phyloP scores from a whole-genome alignment of 345 rosid genomes.

The Dovyalis caffra region DNA sequence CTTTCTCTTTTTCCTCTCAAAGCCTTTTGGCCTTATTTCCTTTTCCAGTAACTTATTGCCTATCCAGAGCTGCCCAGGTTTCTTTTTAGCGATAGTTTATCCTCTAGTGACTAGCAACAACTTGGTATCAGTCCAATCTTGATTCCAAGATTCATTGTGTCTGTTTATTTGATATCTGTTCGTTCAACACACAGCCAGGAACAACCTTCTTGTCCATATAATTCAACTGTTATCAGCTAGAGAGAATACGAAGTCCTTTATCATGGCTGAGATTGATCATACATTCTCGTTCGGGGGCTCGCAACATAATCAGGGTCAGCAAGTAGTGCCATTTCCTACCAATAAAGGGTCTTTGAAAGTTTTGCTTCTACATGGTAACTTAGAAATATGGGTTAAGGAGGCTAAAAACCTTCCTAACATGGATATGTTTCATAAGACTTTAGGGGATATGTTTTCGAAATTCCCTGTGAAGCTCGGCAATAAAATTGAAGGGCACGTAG shows the following conservation, averaged over 20 bases:
- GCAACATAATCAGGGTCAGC: conserved; percentile 56
- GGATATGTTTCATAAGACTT: conserved; percentile 71
- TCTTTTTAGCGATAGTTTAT: not conserved
- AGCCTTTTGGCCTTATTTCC: not conserved
- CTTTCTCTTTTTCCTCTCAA: not conserved
- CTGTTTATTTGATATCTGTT: not conserved
- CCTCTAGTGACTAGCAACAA: not conserved
- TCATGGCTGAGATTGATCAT: conserved; percentile 55
- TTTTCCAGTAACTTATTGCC: not conserved
- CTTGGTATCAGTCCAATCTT: conserved; percentile 14
- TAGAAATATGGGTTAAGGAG: conserved; percentile 80
- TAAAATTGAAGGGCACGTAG: conserved; percentile 52
- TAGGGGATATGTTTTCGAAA: conserved; percentile 61
- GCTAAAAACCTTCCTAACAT: conserved; percentile 88
- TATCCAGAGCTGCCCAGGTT: not conserved
- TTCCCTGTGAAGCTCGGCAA: conserved; percentile 37
- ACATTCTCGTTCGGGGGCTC: conserved; percentile 68
- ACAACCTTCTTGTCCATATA: not conserved
- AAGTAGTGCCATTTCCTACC: conserved; percentile 53
- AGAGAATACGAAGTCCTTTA: not conserved
- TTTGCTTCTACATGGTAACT: conserved; percentile 68
- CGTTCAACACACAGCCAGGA: not conserved
- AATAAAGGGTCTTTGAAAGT: conserved; percentile 49
- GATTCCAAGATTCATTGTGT: not conserved
- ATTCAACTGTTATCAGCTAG: not conserved